These are phyloP conservation scores for Aegle marmelos DNA, from an alignment of 345 rosid genomes.

Conservation along the genomic window DNA sequence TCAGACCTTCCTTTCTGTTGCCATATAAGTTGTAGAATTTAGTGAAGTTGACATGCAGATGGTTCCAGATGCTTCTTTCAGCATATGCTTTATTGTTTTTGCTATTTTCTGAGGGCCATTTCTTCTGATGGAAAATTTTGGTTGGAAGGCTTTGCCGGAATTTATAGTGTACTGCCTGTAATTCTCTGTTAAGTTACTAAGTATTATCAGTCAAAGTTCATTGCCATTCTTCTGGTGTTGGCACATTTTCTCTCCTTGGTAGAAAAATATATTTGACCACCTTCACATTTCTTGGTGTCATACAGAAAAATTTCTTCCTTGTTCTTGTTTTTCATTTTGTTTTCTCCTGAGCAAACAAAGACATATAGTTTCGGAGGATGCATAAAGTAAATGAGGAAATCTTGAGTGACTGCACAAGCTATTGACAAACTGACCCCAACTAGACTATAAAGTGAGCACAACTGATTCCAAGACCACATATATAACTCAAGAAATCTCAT, in stretches of 20 bases:
- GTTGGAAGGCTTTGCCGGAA: background rate
- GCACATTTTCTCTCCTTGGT: background rate
- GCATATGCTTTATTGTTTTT: constrained; percentile 1
- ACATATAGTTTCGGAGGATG: background rate
- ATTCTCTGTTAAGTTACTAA: constrained; percentile 2
- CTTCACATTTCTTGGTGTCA: background rate
- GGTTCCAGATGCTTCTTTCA: constrained; percentile 13
- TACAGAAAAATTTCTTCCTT: background rate
- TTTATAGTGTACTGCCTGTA: constrained; percentile 5
- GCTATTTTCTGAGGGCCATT: constrained; percentile 15
- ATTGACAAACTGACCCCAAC: background rate
- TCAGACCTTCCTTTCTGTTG: background rate
- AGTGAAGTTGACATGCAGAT: background rate
- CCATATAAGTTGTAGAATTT: background rate
- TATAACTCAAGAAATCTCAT: background rate
- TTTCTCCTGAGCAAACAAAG: background rate
- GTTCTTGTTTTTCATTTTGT: background rate
- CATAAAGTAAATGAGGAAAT: background rate
- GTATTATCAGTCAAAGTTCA: background rate
- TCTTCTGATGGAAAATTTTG: constrained; percentile 18
- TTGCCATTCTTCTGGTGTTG: background rate
- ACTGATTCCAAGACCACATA: background rate
- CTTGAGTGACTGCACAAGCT: background rate
- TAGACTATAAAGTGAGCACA: background rate
- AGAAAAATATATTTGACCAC: background rate